Percentiles rank a stretch among this genome's conserved stretches.
phyloP scores from a whole-genome alignment of 306 rosid species.

The Cyamopsis tetragonoloba region DNA sequence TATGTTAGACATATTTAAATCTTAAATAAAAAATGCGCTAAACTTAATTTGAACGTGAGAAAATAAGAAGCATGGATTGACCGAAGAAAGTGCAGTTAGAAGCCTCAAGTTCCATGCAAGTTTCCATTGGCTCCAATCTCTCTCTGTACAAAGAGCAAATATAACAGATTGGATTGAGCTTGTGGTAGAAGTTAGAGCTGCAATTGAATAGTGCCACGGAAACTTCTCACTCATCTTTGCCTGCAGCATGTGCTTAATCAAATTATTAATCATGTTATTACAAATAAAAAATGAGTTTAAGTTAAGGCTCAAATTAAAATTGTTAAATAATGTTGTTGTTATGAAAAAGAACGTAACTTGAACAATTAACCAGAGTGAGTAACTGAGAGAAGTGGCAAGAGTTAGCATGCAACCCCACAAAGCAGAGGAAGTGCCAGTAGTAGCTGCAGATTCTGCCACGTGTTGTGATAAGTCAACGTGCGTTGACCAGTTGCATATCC shows the following conservation, averaged over 20 bases:
- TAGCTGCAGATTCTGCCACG: background rate
- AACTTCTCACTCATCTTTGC: slow-evolving; percentile 39
- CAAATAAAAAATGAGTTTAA: background rate
- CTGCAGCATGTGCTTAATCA: slow-evolving; percentile 27
- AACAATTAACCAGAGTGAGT: slow-evolving; percentile 38
- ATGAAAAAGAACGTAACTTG: slow-evolving; percentile 27
- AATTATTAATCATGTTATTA: background rate
- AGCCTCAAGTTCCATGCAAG: slow-evolving; percentile 29
- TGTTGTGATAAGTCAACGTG: slow-evolving; percentile 17
- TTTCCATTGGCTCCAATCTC: slow-evolving; percentile 32
- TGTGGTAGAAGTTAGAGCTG: slow-evolving; percentile 30
- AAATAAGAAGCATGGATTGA: slow-evolving; percentile 2
- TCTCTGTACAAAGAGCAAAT: slow-evolving; percentile 22
- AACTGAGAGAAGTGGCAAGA: slow-evolving; percentile 28
- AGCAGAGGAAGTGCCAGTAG: background rate
- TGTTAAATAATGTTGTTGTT: background rate
- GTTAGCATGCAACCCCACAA: slow-evolving; percentile 26
- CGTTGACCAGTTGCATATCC: slow-evolving; percentile 28
- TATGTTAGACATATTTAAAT: too few species aligned
- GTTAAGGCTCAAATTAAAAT: background rate
- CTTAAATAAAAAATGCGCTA: too few species aligned
- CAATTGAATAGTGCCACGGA: slow-evolving; percentile 40
- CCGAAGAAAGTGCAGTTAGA: slow-evolving; percentile 20
- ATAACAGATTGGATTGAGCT: slow-evolving; percentile 6
- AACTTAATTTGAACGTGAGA: too few species aligned